Percentiles rank a stretch among this genome's conserved stretches.
phyloP scores from a whole-genome alignment of 2,329 filamentous ascomycete species.

The Fusarium sp. region DNA sequence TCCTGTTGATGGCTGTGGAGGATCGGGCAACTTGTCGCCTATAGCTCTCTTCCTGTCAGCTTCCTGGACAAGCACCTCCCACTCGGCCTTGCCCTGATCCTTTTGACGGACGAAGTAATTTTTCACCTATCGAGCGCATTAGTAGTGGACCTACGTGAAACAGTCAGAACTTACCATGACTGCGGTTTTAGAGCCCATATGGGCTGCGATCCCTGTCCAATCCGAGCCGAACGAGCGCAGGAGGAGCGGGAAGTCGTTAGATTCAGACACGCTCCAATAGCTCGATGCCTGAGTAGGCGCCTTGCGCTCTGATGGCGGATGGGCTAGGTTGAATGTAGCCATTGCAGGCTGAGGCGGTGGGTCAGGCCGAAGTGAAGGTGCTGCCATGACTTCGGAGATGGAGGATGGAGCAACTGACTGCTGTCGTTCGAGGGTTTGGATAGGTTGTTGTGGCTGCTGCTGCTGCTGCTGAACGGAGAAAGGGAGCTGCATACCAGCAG shows the following conservation, averaged over 20 bases:
- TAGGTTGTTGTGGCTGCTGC: constrained; percentile 33
- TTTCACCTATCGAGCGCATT: constrained; percentile 63
- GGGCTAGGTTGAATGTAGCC: constrained; percentile 62
- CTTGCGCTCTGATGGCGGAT: constrained; percentile 60
- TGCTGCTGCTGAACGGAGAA: constrained; percentile 45
- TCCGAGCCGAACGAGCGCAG: constrained; percentile 82
- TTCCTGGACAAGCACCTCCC: constrained; percentile 68
- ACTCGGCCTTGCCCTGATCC: constrained; percentile 67
- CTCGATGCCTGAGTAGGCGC: constrained; percentile 73
- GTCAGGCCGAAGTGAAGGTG: constrained; percentile 66
- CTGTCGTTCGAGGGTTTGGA: constrained; percentile 50
- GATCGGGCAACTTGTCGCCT: constrained; percentile 69
- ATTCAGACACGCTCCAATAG: constrained; percentile 88
- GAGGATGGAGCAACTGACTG: constrained; percentile 50
- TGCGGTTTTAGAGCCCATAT: constrained; percentile 86
- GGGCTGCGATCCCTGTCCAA: constrained; percentile 77
- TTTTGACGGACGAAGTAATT: constrained; percentile 75
- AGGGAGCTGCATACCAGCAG: constrained; percentile 55
- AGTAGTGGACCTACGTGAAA: not conserved
- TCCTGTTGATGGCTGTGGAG: constrained; percentile 65
- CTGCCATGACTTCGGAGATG: constrained; percentile 65
- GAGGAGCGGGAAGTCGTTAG: constrained; percentile 78
- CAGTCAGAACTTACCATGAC: constrained; percentile 75
- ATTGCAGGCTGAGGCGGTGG: constrained; percentile 60
- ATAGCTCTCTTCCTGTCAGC: constrained; percentile 66